Conservation (phyloP, 169 alveolate species). For the Blepharisma undulans region DNA sequence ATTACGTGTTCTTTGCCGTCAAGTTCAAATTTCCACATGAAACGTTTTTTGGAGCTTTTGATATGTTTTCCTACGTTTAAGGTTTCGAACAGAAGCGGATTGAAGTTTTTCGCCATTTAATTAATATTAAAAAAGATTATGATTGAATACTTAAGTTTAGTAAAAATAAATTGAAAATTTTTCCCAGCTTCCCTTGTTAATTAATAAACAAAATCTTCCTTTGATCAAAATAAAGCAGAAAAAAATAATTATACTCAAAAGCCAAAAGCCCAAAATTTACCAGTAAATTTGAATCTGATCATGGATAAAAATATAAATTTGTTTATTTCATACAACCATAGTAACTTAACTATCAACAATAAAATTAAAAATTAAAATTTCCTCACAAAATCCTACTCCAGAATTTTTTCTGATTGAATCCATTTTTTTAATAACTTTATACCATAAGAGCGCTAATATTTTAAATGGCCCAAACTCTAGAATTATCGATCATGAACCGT, state of each 20-base stretch:
- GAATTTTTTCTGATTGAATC: neutral
- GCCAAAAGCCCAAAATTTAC: too few relatives aligned
- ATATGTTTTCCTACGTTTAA: constrained; percentile 32
- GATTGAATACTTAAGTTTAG: too few relatives aligned
- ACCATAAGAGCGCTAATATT: neutral
- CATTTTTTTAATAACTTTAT: neutral
- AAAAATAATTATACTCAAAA: too few relatives aligned
- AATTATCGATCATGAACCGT: neutral
- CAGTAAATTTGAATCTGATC: neutral
- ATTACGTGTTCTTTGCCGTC: constrained; percentile 30
- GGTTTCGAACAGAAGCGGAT: constrained; percentile 17
- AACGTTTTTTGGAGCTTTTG: constrained; percentile 27
- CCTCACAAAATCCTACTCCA: neutral
- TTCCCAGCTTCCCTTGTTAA: too few relatives aligned
- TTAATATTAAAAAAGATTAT: too few relatives aligned
- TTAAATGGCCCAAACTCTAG: neutral
- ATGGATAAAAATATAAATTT: neutral
- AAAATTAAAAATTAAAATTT: too few relatives aligned
- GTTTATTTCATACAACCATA: neutral
- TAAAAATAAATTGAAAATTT: too few relatives aligned
- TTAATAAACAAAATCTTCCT: too few relatives aligned
- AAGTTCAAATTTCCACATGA: constrained; percentile 35
- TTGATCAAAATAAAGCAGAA: too few relatives aligned
- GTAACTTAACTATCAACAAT: neutral
- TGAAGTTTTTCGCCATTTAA: constrained; percentile 22